Conservation (phyloP, 345 rosid genomes). For the Populus ilicifolia region DNA sequence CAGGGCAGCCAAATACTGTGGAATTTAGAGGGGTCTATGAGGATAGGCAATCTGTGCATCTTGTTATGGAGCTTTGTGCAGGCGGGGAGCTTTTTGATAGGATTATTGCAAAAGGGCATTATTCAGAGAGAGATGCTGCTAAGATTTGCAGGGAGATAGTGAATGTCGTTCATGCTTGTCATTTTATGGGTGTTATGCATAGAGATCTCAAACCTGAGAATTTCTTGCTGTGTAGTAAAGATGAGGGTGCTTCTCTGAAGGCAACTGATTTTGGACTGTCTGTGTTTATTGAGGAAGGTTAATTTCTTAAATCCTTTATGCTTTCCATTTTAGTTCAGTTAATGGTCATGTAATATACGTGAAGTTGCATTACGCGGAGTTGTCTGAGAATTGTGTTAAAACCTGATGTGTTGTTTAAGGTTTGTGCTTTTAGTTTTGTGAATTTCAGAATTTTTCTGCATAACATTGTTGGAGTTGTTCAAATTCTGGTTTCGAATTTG, state of each 20-base stretch:
- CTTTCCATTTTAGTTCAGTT: background rate
- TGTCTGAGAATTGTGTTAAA: background rate
- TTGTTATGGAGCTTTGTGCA: constrained; percentile 86
- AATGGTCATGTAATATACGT: background rate
- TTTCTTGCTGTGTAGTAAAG: constrained; percentile 67
- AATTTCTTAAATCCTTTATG: background rate
- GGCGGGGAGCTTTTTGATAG: constrained; percentile 93
- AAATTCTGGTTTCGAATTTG: background rate
- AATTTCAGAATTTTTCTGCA: background rate
- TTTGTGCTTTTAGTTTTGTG: background rate
- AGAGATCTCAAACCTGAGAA: constrained; percentile 93
- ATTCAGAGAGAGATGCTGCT: constrained; percentile 77
- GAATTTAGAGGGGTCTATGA: constrained; percentile 74
- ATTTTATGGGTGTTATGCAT: constrained; percentile 85
- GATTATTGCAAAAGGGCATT: constrained; percentile 66
- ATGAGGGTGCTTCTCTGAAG: constrained; percentile 60
- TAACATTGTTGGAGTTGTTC: background rate
- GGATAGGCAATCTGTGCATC: constrained; percentile 73
- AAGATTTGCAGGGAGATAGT: constrained; percentile 51
- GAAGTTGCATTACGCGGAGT: background rate
- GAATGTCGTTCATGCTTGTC: constrained; percentile 78
- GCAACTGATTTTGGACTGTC: constrained; percentile 86
- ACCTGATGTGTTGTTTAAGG: background rate
- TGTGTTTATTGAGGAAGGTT: constrained; percentile 82
- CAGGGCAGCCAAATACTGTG: constrained; percentile 80